phyloP scores from a whole-genome alignment of 2,329 filamentous ascomycete species.

The Trichoderma sp. region DNA sequence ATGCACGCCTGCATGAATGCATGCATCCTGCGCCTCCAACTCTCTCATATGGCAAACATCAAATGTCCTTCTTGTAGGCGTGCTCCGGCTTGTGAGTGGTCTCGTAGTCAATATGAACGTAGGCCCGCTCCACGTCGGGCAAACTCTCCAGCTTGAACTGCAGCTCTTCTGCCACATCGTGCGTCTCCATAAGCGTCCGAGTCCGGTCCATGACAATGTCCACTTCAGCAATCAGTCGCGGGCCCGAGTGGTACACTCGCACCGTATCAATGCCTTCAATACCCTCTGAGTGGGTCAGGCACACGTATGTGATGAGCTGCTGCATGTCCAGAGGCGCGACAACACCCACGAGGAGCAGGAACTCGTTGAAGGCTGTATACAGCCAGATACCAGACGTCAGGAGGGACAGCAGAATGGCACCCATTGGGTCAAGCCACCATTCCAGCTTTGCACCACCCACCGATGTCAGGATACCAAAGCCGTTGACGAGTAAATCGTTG shows the following conservation, averaged over 20 bases:
- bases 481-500: slow-evolving; percentile 96
- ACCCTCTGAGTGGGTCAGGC: slow-evolving; percentile 81
- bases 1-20: not conserved
- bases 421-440: slow-evolving; percentile 95
- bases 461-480: slow-evolving; percentile 84
- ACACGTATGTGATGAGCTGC: slow-evolving; percentile 87
- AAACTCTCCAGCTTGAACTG: slow-evolving; percentile 92
- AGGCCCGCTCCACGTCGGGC: slow-evolving; percentile 87
- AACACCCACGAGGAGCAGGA: slow-evolving; percentile 85
- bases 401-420: slow-evolving; percentile 77
- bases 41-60: not conserved
- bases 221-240: slow-evolving; percentile 88
- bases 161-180: slow-evolving; percentile 90
- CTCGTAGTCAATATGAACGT: slow-evolving; percentile 97
- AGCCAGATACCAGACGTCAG: slow-evolving; percentile 80
- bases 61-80: slow-evolving; percentile 59
- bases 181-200: slow-evolving; percentile 70
- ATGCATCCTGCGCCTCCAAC: not conserved
- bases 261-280: slow-evolving; percentile 93
- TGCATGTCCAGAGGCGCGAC: slow-evolving; percentile 80
- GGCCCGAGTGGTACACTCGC: slow-evolving; percentile 85
- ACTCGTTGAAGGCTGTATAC: slow-evolving; percentile 81
- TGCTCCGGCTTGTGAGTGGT: slow-evolving; percentile 92
- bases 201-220: slow-evolving; percentile 89
- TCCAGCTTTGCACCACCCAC: slow-evolving; percentile 83